phyloP scores from a whole-genome alignment of 257 asterid species.

The Nicotiana obtusifolia region DNA sequence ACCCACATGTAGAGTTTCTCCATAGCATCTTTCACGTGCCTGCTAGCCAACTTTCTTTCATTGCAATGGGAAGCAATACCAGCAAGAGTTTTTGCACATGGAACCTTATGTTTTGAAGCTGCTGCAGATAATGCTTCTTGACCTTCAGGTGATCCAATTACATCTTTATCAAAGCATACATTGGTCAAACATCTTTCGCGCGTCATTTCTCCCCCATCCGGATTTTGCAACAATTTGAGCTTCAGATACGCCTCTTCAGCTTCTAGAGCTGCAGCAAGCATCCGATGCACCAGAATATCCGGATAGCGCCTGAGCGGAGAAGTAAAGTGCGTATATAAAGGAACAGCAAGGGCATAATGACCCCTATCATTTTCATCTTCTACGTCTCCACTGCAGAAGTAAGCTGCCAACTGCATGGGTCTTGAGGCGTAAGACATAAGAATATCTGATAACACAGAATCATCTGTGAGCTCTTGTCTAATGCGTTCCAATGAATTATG shows the following conservation, averaged over 20 bases:
- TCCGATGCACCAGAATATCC: conserved; percentile 85
- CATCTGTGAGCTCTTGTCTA: conserved; percentile 48
- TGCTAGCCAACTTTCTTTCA: conserved; percentile 60
- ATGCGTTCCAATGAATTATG: conserved; percentile 56
- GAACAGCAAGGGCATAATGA: conserved; percentile 79
- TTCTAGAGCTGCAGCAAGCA: conserved; percentile 68
- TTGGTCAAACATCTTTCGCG: conserved; percentile 57
- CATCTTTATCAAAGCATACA: conserved; percentile 32
- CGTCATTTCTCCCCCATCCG: conserved; percentile 17
- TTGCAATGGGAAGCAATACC: conserved; percentile 71
- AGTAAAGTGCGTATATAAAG: conserved; percentile 89
- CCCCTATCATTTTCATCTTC: conserved; percentile 38
- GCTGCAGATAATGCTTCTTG: conserved; percentile 53
- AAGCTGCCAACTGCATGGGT: conserved; percentile 84
- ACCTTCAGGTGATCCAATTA: conserved; percentile 46
- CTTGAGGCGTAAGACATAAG: conserved; percentile 79
- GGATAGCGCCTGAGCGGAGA: conserved; percentile 88
- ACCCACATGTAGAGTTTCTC: conserved; percentile 72
- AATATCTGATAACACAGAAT: conserved; percentile 54
- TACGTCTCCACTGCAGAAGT: conserved; percentile 75
- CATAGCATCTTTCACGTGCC: conserved; percentile 66
- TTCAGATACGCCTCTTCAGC: conserved; percentile 64
- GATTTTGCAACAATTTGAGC: conserved; percentile 19
- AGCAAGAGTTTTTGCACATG: conserved; percentile 37
- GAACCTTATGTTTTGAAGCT: conserved; percentile 46